These are phyloP conservation scores for Saturnispora saitoi DNA, from an alignment of 805 yeast species.

Conservation along the genomic window DNA sequence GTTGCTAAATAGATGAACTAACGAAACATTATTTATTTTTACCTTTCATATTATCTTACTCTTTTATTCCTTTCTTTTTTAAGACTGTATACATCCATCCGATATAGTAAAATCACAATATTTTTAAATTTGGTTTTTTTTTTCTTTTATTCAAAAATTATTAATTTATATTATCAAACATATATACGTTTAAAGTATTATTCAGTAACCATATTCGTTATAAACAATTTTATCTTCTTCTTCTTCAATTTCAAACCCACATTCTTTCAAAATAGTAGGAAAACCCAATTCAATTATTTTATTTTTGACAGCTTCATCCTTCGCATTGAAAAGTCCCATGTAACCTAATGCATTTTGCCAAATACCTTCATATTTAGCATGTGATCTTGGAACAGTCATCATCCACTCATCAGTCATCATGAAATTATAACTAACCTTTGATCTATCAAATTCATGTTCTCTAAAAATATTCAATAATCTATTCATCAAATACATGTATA, in stretches of 20 bases:
- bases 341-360: slow-evolving; percentile 78
- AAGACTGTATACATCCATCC: no score
- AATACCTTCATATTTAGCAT: slow-evolving; percentile 42
- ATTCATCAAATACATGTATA: slow-evolving; percentile 65
- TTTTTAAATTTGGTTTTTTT: background rate
- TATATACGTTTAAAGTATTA: background rate
- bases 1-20: slow-evolving; percentile 18
- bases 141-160: background rate
- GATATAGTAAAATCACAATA: no score
- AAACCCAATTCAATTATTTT: slow-evolving; percentile 41
- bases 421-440: slow-evolving; percentile 66
- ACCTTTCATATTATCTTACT: background rate
- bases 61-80: background rate
- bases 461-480: slow-evolving; percentile 60
- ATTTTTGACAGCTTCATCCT: slow-evolving; percentile 46
- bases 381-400: slow-evolving; percentile 75
- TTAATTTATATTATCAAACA: background rate
- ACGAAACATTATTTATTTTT: background rate
- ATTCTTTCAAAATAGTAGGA: slow-evolving; percentile 44
- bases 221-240: slow-evolving; percentile 43
- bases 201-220: slow-evolving; percentile 52
- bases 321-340: slow-evolving; percentile 71
- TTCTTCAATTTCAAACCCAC: slow-evolving; percentile 52
- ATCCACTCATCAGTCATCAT: slow-evolving; percentile 77
- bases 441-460: slow-evolving; percentile 33